phyloP scores from a whole-genome alignment of 139 green algal genomes.

The Trebouxia sp. region DNA sequence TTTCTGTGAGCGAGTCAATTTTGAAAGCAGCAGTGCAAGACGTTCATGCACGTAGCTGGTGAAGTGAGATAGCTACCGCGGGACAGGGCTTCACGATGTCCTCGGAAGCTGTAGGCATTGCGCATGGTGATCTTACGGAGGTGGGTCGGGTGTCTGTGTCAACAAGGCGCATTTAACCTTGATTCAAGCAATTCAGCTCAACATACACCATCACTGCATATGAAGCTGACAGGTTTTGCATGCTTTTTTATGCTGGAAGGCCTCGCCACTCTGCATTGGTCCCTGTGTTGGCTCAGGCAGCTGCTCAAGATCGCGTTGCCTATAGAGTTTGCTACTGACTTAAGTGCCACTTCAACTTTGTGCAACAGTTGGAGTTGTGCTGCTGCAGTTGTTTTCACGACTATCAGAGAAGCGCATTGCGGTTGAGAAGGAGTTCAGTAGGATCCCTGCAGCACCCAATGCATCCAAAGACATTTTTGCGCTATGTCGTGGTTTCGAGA shows the following conservation, averaged over 20 bases:
- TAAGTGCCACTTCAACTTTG: no score
- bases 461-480: constrained; percentile 82
- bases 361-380: neutral
- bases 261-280: no score
- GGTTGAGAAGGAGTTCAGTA: constrained; percentile 77
- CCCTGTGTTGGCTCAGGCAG: no score
- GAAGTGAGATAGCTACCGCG: neutral
- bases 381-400: constrained; percentile 60
- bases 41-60: neutral
- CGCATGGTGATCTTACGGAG: constrained; percentile 8
- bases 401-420: constrained; percentile 63
- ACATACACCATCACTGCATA: no score
- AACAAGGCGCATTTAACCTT: no score
- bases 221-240: no score
- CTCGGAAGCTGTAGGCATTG: constrained; percentile 14
- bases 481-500: constrained; percentile 88
- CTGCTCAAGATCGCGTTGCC: no score
- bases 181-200: no score
- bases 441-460: constrained; percentile 70
- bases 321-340: no score
- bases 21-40: neutral
- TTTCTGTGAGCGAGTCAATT: no score
- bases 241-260: no score
- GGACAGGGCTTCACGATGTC: constrained; percentile 6
- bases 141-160: no score